These are phyloP conservation scores for Diaporthe velutina DNA, from an alignment of 2,329 filamentous ascomycete genomes.

Conservation along the genomic window DNA sequence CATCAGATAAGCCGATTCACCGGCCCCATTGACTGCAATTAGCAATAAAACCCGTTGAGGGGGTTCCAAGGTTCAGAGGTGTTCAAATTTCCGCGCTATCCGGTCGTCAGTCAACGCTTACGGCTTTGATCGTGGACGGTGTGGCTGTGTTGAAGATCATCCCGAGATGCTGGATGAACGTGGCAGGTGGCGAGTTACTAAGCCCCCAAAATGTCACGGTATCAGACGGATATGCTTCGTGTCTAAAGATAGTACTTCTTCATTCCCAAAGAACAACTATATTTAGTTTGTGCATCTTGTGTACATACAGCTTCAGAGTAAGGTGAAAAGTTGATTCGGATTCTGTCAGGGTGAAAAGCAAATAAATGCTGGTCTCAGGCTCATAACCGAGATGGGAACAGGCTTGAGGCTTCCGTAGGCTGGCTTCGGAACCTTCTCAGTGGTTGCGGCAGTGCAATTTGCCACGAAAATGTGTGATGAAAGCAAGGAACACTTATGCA, in stretches of 20 bases:
- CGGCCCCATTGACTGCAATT: neutral
- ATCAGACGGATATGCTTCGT: neutral
- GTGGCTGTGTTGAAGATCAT: constrained; percentile 18
- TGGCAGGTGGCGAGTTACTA: constrained; percentile 7
- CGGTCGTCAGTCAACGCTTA: constrained; percentile 5
- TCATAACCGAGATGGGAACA: neutral
- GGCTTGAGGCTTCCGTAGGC: too few species aligned
- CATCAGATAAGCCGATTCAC: constrained; percentile 1
- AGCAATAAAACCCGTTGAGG: neutral
- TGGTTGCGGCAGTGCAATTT: too few species aligned
- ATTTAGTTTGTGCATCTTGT: too few species aligned
- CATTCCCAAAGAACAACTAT: neutral
- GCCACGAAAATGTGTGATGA: too few species aligned
- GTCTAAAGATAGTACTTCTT: constrained; percentile 9
- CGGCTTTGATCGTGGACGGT: neutral
- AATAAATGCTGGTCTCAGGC: too few species aligned
- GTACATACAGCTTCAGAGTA: too few species aligned
- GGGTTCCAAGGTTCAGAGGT: too few species aligned
- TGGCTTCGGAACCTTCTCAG: too few species aligned
- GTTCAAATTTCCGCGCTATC: neutral
- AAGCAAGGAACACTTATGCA: too few species aligned
- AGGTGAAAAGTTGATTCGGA: too few species aligned
- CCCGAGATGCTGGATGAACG: neutral
- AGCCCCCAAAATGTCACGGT: neutral
- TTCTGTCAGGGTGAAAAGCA: too few species aligned